Evolutionary conservation across 2,329 filamentous ascomycete genomes (phyloP), one percentile per base, ranked within the genome.

Genomic region (Cladosporium sp.): DNA sequence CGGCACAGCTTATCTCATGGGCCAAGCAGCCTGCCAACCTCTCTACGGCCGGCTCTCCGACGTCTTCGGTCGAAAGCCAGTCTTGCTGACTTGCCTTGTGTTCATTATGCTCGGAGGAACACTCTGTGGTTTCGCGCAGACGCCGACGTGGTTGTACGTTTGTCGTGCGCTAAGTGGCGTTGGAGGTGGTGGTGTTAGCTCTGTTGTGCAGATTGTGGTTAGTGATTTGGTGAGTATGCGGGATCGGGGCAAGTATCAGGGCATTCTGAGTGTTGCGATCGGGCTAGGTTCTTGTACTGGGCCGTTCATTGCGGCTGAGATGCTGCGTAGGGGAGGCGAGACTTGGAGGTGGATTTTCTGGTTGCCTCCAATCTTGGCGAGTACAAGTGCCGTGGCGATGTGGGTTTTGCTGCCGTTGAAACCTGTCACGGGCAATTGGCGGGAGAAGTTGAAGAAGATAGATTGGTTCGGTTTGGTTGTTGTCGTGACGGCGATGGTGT

Each of bases 161-260:
- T 55, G 52, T 19, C 52, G 52, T 3, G 52, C 52, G 8, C 40
- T 55, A 8, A 47, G 52, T 8, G 52, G 52, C 15, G 80, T 90
- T 51, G 88, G 88, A 10, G 87, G 87, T 13, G 87, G 85, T 1
- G 88, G 88, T 8, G 87, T 91, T 82, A 85, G 83, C 19, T 84
- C 85, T 0, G 83, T 90, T 47, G 83, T 86, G 15, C 82, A 80
- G 44, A 89, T 91, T 50, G 72, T 91, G 50, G 71, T 91, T 62
- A 87, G 83, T 61, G 52, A 55, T 39, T 13, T 55, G 15, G 52
- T 55, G 8, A 55, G 52, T 9, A 47, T 55, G 52, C 40, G 52
- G 19, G 52, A 55, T 47, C 25, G 52, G n/a, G 52, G 52, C 7
- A 55, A 55, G 52, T 55, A 55, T n/a, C 52, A 55, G 20, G 52